Percentiles rank a stretch among this genome's conserved stretches.
phyloP scores from a whole-genome alignment of 129 eudicot genomes.

The Sambucus nigra region DNA sequence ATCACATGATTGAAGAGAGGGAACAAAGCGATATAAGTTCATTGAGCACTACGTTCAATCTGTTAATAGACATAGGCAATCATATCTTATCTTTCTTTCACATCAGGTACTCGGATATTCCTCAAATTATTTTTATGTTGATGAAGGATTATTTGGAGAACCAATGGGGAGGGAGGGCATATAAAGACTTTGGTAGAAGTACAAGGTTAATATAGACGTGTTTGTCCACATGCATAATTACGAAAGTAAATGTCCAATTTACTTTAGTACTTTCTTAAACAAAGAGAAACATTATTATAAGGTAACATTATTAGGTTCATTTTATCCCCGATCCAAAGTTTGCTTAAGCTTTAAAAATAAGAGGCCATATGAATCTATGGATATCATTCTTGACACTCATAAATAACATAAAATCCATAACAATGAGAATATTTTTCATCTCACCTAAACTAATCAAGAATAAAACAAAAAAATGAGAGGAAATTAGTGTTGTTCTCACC shows the following conservation, averaged over 20 bases:
- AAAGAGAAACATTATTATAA: constrained; percentile 33
- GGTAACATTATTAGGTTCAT: no score
- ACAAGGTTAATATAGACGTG: constrained; percentile 68
- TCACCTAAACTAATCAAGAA: no score
- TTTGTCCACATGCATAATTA: constrained; percentile 74
- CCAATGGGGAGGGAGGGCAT: constrained; percentile 74
- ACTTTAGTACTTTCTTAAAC: constrained; percentile 51
- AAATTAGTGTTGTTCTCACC: no score
- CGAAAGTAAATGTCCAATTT: constrained; percentile 64
- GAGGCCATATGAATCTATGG: no score
- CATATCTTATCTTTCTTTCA: constrained; percentile 63
- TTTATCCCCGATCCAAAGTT: no score
- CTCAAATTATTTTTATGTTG: constrained; percentile 32
- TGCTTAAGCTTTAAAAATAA: no score
- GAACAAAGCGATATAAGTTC: constrained; percentile 60
- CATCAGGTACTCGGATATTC: constrained; percentile 73
- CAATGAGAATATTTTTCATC: no score
- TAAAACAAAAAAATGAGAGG: no score
- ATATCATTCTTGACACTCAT: no score
- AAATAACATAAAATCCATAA: no score
- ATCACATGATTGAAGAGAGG: constrained; percentile 72
- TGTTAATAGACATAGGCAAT: constrained; percentile 58
- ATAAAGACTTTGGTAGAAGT: constrained; percentile 67
- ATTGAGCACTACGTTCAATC: constrained; percentile 61
- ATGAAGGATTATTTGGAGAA: constrained; percentile 58